These are phyloP conservation scores for Xerocomus potaroensis DNA, from an alignment of 768 basidiomycete species.

Conservation along the genomic window DNA sequence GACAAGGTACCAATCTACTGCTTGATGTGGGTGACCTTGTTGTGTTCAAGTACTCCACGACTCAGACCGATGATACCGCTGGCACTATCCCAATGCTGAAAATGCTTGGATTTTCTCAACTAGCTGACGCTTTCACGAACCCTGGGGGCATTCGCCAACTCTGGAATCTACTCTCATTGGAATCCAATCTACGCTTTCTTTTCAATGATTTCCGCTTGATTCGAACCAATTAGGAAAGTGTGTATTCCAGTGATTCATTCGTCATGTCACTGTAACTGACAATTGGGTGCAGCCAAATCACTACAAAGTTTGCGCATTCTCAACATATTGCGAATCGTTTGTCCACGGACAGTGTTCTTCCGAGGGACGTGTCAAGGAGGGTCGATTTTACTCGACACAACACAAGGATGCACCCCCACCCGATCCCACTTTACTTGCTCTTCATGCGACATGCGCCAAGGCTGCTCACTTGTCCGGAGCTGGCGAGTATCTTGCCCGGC, in stretches of 20 bases:
- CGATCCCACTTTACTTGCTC: not conserved
- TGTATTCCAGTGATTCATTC: too few relatives aligned
- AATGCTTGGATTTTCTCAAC: not conserved
- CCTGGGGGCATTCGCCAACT: not conserved
- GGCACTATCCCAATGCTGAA: not conserved
- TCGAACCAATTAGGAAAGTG: too few relatives aligned
- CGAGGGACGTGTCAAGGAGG: too few relatives aligned
- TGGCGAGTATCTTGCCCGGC: not conserved
- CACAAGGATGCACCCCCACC: not conserved
- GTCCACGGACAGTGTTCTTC: too few relatives aligned
- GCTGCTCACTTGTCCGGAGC: slow-evolving; percentile 5
- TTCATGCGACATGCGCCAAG: slow-evolving; percentile 1
- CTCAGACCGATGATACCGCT: not conserved
- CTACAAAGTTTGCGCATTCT: not conserved
- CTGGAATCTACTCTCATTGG: slow-evolving; percentile 3
- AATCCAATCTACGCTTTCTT: rapidly evolving
- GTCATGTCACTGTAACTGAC: too few relatives aligned
- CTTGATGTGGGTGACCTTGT: too few relatives aligned
- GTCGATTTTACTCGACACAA: not conserved
- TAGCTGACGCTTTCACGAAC: not conserved
- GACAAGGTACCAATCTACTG: not conserved
- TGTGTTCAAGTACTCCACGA: not conserved
- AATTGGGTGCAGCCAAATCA: too few relatives aligned
- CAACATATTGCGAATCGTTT: too few relatives aligned
- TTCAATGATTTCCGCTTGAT: not conserved